Evolutionary conservation across 208 protist genomes (phyloP).

Genomic region (Spongospora subterranea): DNA sequence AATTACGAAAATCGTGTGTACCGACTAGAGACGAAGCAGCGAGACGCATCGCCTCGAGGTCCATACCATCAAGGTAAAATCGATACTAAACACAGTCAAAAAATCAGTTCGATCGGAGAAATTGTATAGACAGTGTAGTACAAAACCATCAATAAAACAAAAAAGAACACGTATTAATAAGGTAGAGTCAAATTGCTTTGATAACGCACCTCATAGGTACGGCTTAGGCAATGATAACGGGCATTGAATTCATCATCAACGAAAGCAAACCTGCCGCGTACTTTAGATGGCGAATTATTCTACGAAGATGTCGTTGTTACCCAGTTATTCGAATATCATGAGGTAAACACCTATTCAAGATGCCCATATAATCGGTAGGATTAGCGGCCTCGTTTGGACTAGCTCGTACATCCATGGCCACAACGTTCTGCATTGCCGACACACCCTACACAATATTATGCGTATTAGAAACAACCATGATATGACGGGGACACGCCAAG

Average conservation of each 20-base stretch:
- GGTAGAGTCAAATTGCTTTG: too few relatives aligned
- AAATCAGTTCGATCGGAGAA: not conserved
- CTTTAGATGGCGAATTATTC: not conserved
- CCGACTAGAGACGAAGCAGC: not conserved
- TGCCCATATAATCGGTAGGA: not conserved
- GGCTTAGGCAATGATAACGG: conserved; percentile 40
- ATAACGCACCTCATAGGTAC: conserved; percentile 8
- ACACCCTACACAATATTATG: not conserved
- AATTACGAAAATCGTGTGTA: conserved; percentile 45
- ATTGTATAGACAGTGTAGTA: too few relatives aligned
- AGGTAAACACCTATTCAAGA: conserved; percentile 16
- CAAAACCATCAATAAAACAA: too few relatives aligned
- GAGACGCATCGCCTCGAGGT: not conserved
- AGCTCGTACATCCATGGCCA: conserved; percentile 13
- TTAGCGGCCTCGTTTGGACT: not conserved
- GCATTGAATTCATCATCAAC: conserved; percentile 45
- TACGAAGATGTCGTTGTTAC: not conserved
- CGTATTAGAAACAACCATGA: not conserved
- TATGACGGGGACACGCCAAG: too few relatives aligned
- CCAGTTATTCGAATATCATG: not conserved
- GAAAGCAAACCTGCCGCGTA: not conserved
- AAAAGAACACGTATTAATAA: too few relatives aligned
- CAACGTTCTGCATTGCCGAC: conserved; percentile 29
- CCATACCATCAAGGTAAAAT: conserved; percentile 35
- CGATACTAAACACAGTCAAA: not conserved